Base-by-base conservation (phyloP, 1,139 yeast species). In the Kodamaea ohmeri region DNA sequence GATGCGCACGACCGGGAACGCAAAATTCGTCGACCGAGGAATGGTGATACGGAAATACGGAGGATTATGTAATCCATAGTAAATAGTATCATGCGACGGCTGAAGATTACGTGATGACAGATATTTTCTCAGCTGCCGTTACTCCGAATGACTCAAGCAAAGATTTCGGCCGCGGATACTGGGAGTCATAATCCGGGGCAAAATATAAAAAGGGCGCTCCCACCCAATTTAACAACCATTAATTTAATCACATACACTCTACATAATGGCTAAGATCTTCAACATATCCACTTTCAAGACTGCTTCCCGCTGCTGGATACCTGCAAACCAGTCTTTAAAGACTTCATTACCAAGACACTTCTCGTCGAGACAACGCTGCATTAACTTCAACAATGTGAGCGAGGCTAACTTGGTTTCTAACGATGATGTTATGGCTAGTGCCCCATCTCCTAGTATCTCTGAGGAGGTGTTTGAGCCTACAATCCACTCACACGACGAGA, bases 281-380 rank as follows among this genome's bases (percentile, higher is more conserved):
- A 61, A 58, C 45, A 58, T 69, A 32, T 53, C 71, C 32, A 51
- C 66, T 24, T 65, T 60, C 55, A 66, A 63, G 51, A 67, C 75
- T 38, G 73, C 74, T 43, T 55, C 73, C 38, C 65, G 73, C 50
- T 68, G 73, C 48, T 70, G 74, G 73, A 51, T 70, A 19, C 74
- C 75, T 39, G 40, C 44, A 32, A 44, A 45, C 43, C 51, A 46
- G 35, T 25, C 40, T 28, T 34, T 43, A 32, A 42, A 34, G 42
- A 37, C 44, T 25, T 39, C 45, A 28, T 41, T 30, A 25, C 49
- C 40, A 31, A 51, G 44, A 47, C 58, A 51, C 48, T 67, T 67
- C 42, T 67, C 73, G 22, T 65, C 73, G 2, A 60, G 53, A 42
- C 71, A 67, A 49, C 59, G 72, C 50, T 57, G 55, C 33, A 60